Evolutionary conservation across 2,329 filamentous ascomycete genomes (phyloP).

Genomic region (Diaporthe sp.): DNA sequence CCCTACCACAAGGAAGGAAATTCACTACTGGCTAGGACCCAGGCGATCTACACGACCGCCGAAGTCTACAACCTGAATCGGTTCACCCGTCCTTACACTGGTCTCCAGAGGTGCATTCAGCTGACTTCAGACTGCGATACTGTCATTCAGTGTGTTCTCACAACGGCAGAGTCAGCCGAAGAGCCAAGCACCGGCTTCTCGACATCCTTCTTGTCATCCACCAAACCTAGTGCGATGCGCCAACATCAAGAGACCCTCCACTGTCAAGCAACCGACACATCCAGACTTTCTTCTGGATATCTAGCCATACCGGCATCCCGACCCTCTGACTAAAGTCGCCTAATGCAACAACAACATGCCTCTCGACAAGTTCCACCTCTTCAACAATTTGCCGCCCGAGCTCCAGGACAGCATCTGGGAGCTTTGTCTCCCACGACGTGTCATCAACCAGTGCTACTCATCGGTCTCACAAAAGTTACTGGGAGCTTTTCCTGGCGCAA

Average conservation of each 20-base stretch:
- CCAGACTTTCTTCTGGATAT: too few relatives aligned
- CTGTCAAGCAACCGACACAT: not conserved
- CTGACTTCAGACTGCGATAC: too few relatives aligned
- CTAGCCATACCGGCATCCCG: too few relatives aligned
- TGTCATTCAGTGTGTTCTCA: not conserved
- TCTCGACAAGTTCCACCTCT: not conserved
- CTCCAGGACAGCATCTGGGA: constrained; percentile 1
- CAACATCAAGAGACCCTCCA: not conserved
- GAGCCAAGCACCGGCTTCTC: not conserved
- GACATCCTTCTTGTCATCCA: not conserved
- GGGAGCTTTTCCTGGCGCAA: not conserved
- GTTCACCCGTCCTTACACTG: not conserved
- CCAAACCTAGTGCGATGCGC: not conserved
- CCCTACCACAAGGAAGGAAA: not conserved
- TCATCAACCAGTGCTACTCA: not conserved
- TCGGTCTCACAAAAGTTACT: not conserved
- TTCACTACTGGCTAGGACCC: not conserved
- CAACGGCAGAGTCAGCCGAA: not conserved
- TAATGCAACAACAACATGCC: not conserved
- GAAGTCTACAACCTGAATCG: not conserved
- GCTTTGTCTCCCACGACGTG: not conserved
- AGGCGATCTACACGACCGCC: not conserved
- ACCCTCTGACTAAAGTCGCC: too few relatives aligned
- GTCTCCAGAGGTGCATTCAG: not conserved
- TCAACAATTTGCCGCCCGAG: not conserved